Base-by-base conservation (phyloP, 2,329 filamentous ascomycete genomes). In the Aspergillus bombycis region DNA sequence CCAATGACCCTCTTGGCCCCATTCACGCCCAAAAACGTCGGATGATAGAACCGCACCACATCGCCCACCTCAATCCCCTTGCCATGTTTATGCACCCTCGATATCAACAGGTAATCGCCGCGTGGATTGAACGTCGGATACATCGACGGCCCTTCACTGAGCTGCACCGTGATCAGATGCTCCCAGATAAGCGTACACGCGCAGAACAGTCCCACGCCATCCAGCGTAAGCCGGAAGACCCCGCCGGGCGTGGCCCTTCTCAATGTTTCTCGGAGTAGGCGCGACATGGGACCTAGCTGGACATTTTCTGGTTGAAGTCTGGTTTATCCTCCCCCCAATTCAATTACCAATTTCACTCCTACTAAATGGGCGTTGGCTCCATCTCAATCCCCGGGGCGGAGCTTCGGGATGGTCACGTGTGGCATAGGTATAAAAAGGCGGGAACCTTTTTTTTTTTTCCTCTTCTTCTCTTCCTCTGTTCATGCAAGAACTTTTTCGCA, bases 1-100 rank as follows among this genome's bases (percentile, higher is more conserved):
- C 90, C 91, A 61, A 91, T 74, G 48, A 97, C 88, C 64, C 95
- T 86, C 83, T 99, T 99, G 58, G 93, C 86, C 14, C 88, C 91
- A 62, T 80, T 79, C 26, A 86, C 79, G 9, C 84, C 82, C 14
- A 85, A 78, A 64, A 89, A 85, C 48, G 89, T 82, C 19, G 95
- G 95, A 69, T 94, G 91, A 62, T 87, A 85, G 77, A 91, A 96
- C 28, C 86, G 85, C 56, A 98, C 88, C 12, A 97, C 79, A 78
- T 99, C 95, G 32, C 95, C 95, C n/a, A 97, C 89, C 57, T 79
- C 74, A 38, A 91, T 78, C 14, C 81, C 83, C 26, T 89, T 86
- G 4, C 94, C 94, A 34, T 87, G 83, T 8, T 90, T 86, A 77
- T 90, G 85, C n/a, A 83, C 80, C 69, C 88, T 88, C 64, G 88